Base-by-base conservation (phyloP, 352 stramenopile genomes). In the Phytophthora cryptogea region DNA sequence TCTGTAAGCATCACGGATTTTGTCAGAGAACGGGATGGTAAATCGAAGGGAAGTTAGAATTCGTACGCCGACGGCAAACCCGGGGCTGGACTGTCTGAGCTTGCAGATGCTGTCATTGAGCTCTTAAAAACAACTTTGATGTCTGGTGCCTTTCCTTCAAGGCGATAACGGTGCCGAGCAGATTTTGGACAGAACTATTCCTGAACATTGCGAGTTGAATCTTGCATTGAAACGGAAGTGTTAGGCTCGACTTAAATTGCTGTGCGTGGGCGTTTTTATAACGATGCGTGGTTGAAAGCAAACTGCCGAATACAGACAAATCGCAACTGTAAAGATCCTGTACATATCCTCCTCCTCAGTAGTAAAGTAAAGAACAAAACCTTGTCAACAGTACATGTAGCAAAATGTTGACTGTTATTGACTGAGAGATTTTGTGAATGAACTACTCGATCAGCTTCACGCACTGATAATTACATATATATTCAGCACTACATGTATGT, bases 131-230 rank as follows among this genome's bases (percentile, higher is more conserved):
- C 46, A 54, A 14, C n/a, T 43, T 43, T 44, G 33, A 42, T 36
- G 47, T 36, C 3, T 54, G 47, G 30, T 32, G 9, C 27, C 16
- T 27, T 40, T 35, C 9, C 20, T 49, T 27, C 26, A 23, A 32
- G 9, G 10, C 16, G 30, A 23, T 23, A 23, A 52, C 16, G 3
- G 44, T 8, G 16, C 8, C 16, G 2, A 20, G 32, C 47, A 13
- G 35, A 43, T 35, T 43, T 42, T 54, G 47, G 4, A 27, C 27
- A 26, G 20, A 42, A 14, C 33, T 54, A 54, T 54, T 43, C 33
- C 44, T 54, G 23, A 30, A n/a, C 13, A 2, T 14, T 9, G 7
- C 13, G 8, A 9, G 16, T 31, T 54, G 42, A 20, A 54, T 16
- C 17, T 43, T 42, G 23, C 31, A 20, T 20, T 31, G 46, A 42